Evolutionary conservation across 371 early-diverging fungal species (phyloP), one percentile per base, ranked within the genome.

Genomic region (Apophysomyces variabilis): DNA sequence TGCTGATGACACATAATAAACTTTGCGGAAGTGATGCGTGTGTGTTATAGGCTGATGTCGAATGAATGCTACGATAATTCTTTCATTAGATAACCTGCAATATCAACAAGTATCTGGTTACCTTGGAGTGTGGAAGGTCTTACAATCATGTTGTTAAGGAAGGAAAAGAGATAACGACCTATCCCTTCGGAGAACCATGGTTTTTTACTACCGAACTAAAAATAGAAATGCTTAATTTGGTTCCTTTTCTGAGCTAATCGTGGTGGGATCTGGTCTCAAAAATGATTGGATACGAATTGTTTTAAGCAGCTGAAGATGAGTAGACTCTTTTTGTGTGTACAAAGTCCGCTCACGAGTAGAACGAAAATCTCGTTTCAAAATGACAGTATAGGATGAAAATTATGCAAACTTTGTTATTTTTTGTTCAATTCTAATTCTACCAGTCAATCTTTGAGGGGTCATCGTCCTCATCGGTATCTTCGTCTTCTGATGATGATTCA

Each of bases 371-470:
- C 32, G 32, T 26, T 26, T 26, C 32, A 26, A 26, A 1, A 26
- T 26, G 32, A 26, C 32, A 26, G 32, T 26, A 26, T 26, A 26
- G 3, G 32, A 50, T 50, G 54, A 50, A 50, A 11, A 50, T 50
- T 4, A 50, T 50, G 54, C 54, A 50, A 50, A 50, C 32, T n/a
- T 50, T 50, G 54, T 50, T 50, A 21, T 21, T 18, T 50, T 18
- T 50, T 7, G 13, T 50, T 26, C 32, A 50, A 50, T 26, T 50
- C 54, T 50, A 50, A 50, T 57, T 57, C 60, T 75, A 79, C 80
- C 80, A 79, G 38, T 72, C 80, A 41, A 79, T 79, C 9, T 79
- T 70, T 38, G 73, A 65, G 54, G 76, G 76, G 37, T 79, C 80
- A 59, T 76, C 80, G 44, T 76, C 78, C 5, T 78, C 75, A 0